Conservation (phyloP, 23 red algal genomes). For the Chondrus crispus region DNA sequence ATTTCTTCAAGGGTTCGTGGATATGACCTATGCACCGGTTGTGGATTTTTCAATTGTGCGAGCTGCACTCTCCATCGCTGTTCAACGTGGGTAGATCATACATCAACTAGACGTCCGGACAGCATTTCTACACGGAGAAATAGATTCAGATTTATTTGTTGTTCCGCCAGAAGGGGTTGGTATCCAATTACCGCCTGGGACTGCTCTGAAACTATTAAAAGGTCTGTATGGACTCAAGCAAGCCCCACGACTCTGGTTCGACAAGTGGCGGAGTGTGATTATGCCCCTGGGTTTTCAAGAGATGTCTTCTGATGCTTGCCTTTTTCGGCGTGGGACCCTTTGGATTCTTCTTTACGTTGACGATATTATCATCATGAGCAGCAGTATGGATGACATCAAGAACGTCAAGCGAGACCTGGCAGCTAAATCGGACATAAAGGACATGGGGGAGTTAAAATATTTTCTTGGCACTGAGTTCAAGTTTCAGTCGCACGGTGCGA, state of each 20-base stretch:
- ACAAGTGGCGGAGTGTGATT: slow-evolving; percentile 1
- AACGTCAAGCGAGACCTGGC: not conserved
- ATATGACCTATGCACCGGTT: not conserved
- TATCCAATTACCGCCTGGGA: not conserved
- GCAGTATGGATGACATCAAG: not conserved
- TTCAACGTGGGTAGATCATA: not conserved
- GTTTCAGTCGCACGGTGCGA: not conserved
- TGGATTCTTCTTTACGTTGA: slow-evolving; percentile 18
- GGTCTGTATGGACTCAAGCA: not conserved
- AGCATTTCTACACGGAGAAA: not conserved
- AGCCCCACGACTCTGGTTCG: not conserved
- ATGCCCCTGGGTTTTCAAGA: not conserved
- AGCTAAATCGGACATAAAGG: not conserved
- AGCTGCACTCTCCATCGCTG: not conserved
- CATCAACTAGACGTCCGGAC: not conserved
- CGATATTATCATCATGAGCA: slow-evolving; percentile 24
- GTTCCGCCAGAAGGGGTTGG: not conserved
- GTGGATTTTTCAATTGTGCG: not conserved
- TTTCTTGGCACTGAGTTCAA: not conserved
- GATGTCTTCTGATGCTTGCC: not conserved
- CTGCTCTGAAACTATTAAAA: not conserved
- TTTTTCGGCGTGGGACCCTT: not conserved
- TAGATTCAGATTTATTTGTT: not conserved
- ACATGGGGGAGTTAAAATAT: not conserved
- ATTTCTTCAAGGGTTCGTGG: not conserved